These are phyloP conservation scores for Apophysomyces ossiformis DNA, from an alignment of 371 early-diverging fungal genomes.

Conservation along the genomic window DNA sequence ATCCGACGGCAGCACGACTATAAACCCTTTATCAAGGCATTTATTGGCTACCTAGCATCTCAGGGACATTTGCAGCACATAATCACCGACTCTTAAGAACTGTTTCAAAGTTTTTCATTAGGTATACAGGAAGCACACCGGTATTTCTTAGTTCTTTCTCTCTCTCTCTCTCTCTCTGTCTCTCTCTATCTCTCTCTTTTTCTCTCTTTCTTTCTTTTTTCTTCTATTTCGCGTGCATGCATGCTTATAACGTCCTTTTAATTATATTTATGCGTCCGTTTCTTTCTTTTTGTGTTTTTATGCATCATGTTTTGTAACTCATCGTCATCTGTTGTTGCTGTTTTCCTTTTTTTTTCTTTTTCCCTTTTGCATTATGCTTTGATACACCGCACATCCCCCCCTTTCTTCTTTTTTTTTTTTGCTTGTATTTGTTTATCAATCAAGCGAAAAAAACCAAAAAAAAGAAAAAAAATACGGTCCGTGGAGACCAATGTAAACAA, in stretches of 20 bases:
- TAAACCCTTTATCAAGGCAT: constrained; percentile 31
- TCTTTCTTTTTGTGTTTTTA: constrained; percentile 9
- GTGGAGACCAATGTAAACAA: neutral
- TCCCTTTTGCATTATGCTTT: neutral
- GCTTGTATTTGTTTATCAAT: neutral
- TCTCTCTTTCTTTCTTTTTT: constrained; percentile 6
- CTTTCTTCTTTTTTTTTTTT: constrained; percentile 5
- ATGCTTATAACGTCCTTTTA: constrained; percentile 8
- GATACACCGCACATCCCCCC: neutral
- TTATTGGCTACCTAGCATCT: constrained; percentile 20
- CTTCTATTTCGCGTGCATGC: constrained; percentile 12
- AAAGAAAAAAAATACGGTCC: neutral
- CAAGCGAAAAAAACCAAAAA: neutral
- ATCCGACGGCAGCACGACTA: constrained; percentile 32
- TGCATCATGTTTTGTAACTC: constrained; percentile 1
- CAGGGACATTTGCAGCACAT: constrained; percentile 28
- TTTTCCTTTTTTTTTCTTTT: constrained; percentile 7
- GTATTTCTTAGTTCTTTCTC: neutral
- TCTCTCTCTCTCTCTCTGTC: neutral
- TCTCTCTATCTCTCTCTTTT: neutral
- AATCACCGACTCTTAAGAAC: constrained; percentile 14
- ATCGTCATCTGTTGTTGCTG: neutral
- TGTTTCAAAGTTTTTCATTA: neutral
- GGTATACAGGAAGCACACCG: neutral
- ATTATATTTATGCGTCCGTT: constrained; percentile 1